A percentile compares a stretch with the other conserved stretches of the same genome.
Conservation (phyloP, 2,329 filamentous ascomycete genomes). For the Ophiocordyceps australis region DNA sequence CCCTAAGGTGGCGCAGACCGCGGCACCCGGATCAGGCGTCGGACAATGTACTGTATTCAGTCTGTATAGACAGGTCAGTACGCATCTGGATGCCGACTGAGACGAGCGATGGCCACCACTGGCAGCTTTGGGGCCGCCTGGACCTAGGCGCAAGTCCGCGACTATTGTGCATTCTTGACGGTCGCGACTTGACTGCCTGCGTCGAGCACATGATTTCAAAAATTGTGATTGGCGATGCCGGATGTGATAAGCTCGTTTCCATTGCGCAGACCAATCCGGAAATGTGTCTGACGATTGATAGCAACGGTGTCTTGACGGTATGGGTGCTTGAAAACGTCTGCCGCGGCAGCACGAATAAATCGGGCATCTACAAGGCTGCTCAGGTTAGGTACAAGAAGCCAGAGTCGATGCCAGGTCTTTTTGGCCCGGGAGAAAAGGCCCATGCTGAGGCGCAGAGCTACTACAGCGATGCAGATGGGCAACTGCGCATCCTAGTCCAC, state of each 20-base stretch:
- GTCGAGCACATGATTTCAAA: constrained; percentile 61
- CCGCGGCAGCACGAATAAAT: constrained; percentile 43
- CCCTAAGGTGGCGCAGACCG: constrained; percentile 70
- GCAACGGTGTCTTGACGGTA: constrained; percentile 70
- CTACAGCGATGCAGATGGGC: constrained; percentile 44
- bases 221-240: too few species aligned
- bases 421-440: constrained; percentile 6
- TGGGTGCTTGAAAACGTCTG: constrained; percentile 85
- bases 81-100: constrained; percentile 73
- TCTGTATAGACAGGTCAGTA: constrained; percentile 63
- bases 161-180: constrained; percentile 61
- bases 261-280: constrained; percentile 75
- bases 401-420: constrained; percentile 20
- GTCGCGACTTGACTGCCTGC: constrained; percentile 59
- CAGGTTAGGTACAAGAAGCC: constrained; percentile 47
- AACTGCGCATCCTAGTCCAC: constrained; percentile 60
- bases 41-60: constrained; percentile 80
- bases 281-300: constrained; percentile 71
- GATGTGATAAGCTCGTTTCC: constrained; percentile 73
- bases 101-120: constrained; percentile 47
- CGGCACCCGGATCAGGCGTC: constrained; percentile 59
- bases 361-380: constrained; percentile 70
- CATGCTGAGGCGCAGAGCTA: constrained; percentile 59
- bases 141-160: constrained; percentile 43
- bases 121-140: constrained; percentile 67